Base-by-base conservation (phyloP, 1,139 yeast species). In the Zygosaccharomyces sapae region DNA sequence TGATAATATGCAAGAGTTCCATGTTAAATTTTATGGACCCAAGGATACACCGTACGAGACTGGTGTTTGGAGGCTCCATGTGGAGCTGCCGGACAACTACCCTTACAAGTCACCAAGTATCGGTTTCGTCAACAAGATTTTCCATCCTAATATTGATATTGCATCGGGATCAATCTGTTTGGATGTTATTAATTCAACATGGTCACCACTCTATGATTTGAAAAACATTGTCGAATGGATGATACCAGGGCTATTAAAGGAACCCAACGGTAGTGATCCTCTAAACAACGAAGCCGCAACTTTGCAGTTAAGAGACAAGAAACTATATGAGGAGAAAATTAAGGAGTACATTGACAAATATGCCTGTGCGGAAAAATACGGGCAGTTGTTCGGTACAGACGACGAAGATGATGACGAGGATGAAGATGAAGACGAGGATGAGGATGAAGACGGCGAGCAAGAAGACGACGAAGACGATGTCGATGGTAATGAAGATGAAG, bases 201-300 rank as follows among this genome's bases (percentile, higher is more conserved):
- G 98, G 98, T 86, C 95, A 38, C 98, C 98, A 2, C 86, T 92
- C 90, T 92, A 89, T 72, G 97, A 92, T 44, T 76, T 90, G 58
- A 74, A 84, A 57, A 92, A 92, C 66, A 87, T 92, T 34, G 89
- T 92, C 65, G 97, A 92, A 63, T 85, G 89, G 62, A 92, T 92
- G 70, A 71, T 92, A 55, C 98, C 98, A 9, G 98, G 94, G 61
- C 72, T 92, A 50, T 72, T 92, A 53, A 78, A 94, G 50, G 92
- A 92, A 62, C 97, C 97, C 22, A 92, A 92, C 61, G 94, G 97
- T 0, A 76, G 92, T 29, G 98, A 92, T 65, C 98, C 98, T 1
- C 74, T 92, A 54, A 92, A 92, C 62, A 84, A 92, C 22, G 95
- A 87, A 56, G 98, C 98, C 0, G 88, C 96, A 5, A 80, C 86